Conservation (phyloP, 2,329 filamentous ascomycete species). For the Pseudogymnoascus destructans region DNA sequence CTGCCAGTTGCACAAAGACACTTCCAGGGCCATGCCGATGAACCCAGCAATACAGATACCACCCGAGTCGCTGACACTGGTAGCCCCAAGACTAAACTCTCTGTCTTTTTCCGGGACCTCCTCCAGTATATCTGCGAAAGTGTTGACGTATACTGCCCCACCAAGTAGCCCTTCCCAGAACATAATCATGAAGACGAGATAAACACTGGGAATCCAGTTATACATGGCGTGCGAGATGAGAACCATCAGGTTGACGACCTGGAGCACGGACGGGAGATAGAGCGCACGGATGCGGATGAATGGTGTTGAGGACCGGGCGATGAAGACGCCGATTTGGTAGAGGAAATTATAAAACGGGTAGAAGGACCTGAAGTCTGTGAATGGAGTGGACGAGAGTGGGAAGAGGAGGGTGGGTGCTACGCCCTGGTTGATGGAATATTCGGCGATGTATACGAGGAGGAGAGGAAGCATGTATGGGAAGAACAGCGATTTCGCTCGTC, state of each 20-base stretch:
- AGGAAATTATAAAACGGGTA: conserved; percentile 92
- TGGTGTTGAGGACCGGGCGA: conserved; percentile 81
- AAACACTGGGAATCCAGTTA: conserved; percentile 73
- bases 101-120: conserved; percentile 62
- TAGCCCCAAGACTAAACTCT: conserved; percentile 83
- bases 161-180: conserved; percentile 94
- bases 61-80: conserved; percentile 80
- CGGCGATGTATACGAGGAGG: conserved; percentile 82
- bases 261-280: conserved; percentile 71
- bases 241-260: conserved; percentile 62
- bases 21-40: conserved; percentile 70
- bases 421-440: conserved; percentile 96
- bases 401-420: conserved; percentile 84
- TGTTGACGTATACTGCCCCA: conserved; percentile 88
- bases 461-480: conserved; percentile 79
- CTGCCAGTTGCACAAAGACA: conserved; percentile 72
- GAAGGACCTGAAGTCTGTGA: conserved; percentile 69
- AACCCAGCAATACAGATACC: conserved; percentile 85
- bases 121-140: conserved; percentile 88
- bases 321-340: conserved; percentile 90
- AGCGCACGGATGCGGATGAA: conserved; percentile 71
- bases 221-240: conserved; percentile 66
- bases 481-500: conserved; percentile 57
- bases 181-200: conserved; percentile 68
- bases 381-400: conserved; percentile 62